These are phyloP conservation scores for Dillenia turbinata DNA, from an alignment of 164 flowering plant species.

Conservation along the genomic window DNA sequence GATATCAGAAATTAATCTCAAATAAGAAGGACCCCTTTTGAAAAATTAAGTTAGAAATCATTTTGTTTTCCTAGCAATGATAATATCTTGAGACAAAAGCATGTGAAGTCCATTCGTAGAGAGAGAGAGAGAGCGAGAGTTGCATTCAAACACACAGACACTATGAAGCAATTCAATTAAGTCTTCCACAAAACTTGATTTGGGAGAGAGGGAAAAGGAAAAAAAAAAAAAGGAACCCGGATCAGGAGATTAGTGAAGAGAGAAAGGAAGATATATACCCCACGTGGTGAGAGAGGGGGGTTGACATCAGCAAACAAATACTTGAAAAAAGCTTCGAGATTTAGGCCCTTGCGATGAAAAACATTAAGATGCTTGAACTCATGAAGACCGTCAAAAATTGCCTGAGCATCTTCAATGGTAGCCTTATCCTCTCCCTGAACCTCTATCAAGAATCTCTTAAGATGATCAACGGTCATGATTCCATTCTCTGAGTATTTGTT, in stretches of 20 bases:
- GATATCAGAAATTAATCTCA: too few species aligned
- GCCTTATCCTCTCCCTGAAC: conserved; percentile 52
- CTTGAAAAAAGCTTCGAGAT: conserved; percentile 53
- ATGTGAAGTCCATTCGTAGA: not conserved
- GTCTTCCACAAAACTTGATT: not conserved
- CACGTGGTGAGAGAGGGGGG: conserved; percentile 34
- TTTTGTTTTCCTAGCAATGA: too few species aligned
- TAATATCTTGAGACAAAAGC: too few species aligned
- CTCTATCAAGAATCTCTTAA: conserved; percentile 62
- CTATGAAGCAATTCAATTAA: not conserved
- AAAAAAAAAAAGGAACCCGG: not conserved
- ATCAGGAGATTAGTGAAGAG: not conserved
- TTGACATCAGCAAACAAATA: conserved; percentile 49
- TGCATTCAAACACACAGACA: not conserved
- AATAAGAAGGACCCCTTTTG: too few species aligned
- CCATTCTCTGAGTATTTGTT: conserved; percentile 62
- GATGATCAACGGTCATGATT: conserved; percentile 50
- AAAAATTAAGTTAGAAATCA: too few species aligned
- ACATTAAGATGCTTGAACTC: conserved; percentile 32
- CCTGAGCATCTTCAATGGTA: conserved; percentile 61
- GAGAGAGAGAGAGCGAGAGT: not conserved
- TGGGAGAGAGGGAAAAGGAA: not conserved
- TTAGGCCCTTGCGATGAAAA: conserved; percentile 45
- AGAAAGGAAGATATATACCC: conserved; percentile 23
- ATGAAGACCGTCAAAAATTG: conserved; percentile 36